phyloP scores from a whole-genome alignment of 768 basidiomycete species.

The Mycena sanguinolenta region DNA sequence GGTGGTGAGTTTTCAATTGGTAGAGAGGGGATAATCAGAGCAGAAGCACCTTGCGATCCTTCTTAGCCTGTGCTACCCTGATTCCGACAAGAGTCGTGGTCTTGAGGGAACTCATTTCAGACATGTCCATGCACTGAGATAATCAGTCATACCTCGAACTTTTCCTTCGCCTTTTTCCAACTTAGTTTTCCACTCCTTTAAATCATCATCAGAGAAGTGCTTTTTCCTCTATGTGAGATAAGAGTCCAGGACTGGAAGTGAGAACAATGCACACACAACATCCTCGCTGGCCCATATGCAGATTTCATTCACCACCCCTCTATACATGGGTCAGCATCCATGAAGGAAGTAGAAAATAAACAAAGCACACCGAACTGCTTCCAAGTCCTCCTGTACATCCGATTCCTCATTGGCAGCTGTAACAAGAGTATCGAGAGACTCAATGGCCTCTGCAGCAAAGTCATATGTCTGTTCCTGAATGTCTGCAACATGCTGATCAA shows the following conservation, averaged over 20 bases:
- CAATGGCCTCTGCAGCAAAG: too few relatives aligned
- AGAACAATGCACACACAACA: constrained; percentile 20
- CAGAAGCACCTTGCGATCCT: neutral
- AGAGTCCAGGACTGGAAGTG: constrained; percentile 20
- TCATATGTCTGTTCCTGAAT: too few relatives aligned
- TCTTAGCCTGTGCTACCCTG: neutral
- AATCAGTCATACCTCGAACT: too few relatives aligned
- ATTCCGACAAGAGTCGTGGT: constrained; percentile 16
- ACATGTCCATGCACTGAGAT: too few relatives aligned
- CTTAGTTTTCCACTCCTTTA: too few relatives aligned
- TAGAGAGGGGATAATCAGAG: neutral
- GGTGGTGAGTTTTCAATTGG: constrained; percentile 1
- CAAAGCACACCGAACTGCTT: constrained; percentile 12
- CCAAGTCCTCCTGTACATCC: too few relatives aligned
- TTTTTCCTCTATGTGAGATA: constrained; percentile 14
- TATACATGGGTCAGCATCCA: too few relatives aligned
- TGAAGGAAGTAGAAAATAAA: constrained; percentile 24
- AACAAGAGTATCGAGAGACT: too few relatives aligned
- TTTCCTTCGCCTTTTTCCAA: too few relatives aligned
- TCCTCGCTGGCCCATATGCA: constrained; percentile 18
- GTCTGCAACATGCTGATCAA: too few relatives aligned
- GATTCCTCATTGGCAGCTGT: too few relatives aligned
- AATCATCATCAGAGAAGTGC: too few relatives aligned
- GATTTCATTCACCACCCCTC: constrained; percentile 17
- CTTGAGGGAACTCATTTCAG: constrained; percentile 20